Evolutionary conservation across 2,329 filamentous ascomycete genomes (phyloP).

Genomic region (Calonectria pauciramosa): DNA sequence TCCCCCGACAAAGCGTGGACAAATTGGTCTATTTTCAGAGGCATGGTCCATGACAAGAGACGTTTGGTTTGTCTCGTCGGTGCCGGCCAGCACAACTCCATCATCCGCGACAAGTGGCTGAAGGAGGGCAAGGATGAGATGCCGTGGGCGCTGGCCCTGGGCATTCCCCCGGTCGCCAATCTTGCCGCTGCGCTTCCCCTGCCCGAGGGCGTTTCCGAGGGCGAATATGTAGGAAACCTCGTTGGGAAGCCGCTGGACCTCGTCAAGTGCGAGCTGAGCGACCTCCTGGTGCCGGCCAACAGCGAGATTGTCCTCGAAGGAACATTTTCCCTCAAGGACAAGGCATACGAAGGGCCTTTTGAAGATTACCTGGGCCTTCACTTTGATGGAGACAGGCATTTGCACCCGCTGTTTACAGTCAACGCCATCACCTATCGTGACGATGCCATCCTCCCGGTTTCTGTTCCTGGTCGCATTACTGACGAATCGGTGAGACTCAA

Average conservation of each 20-base stretch:
- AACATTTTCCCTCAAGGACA: constrained; percentile 49
- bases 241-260: constrained; percentile 59
- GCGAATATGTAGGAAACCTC: constrained; percentile 62
- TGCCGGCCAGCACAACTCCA: constrained; percentile 59
- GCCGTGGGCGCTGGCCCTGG: constrained; percentile 16
- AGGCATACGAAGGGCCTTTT: constrained; percentile 39
- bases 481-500: constrained; percentile 1
- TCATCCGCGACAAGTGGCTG: constrained; percentile 54
- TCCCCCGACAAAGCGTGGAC: constrained; percentile 61
- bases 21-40: constrained; percentile 60
- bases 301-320: constrained; percentile 66
- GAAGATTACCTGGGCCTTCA: constrained; percentile 12
- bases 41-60: constrained; percentile 61
- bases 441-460: constrained; percentile 31
- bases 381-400: constrained; percentile 2
- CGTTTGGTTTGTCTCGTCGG: constrained; percentile 58
- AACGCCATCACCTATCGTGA: constrained; percentile 33
- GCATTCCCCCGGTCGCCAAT: background rate
- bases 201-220: constrained; percentile 56
- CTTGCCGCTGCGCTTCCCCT: constrained; percentile 6
- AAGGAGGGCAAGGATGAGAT: constrained; percentile 51
- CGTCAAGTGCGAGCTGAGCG: constrained; percentile 65
- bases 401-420: constrained; percentile 25
- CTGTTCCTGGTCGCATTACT: constrained; percentile 25
- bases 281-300: constrained; percentile 62